Conservation (phyloP, 345 rosid genomes). For the Hibiscus mutabilis region DNA sequence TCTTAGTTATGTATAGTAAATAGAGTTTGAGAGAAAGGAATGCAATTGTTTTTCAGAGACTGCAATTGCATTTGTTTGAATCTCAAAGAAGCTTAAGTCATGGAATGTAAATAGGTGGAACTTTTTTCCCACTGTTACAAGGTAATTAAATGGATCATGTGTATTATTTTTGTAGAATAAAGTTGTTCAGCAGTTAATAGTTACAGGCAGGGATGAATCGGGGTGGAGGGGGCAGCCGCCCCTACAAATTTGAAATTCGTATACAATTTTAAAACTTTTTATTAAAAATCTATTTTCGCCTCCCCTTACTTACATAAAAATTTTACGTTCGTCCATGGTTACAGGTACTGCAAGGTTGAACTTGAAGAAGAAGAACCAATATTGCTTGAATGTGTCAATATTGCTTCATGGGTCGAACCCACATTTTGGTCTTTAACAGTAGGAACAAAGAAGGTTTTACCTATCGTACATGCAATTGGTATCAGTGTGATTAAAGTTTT, state of each 20-base stretch:
- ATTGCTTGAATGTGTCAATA: neutral
- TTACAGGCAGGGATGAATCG: neutral
- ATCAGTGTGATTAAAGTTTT: too few relatives aligned
- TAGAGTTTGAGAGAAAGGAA: conserved; percentile 6
- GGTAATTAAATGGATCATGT: neutral
- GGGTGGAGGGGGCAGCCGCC: too few relatives aligned
- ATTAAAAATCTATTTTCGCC: too few relatives aligned
- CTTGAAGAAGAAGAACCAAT: neutral
- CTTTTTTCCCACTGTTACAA: neutral
- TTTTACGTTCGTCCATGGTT: too few relatives aligned
- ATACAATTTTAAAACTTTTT: too few relatives aligned
- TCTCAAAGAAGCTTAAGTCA: neutral
- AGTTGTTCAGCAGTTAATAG: neutral
- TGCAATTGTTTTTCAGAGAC: conserved; percentile 6
- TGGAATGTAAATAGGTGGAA: conserved; percentile 3
- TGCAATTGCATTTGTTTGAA: conserved; percentile 5
- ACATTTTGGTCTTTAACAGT: neutral
- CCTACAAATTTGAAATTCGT: too few relatives aligned
- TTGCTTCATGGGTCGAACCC: neutral
- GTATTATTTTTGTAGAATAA: neutral
- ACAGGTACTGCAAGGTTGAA: neutral
- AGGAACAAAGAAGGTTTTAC: neutral
- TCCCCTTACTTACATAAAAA: too few relatives aligned
- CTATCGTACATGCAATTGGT: neutral
- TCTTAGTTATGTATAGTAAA: conserved; percentile 20